A percentile compares a stretch with the other conserved stretches of the same genome.
Conservation (phyloP, 225 moss, liverwort and hornwort genomes). For the Asterella californica region DNA sequence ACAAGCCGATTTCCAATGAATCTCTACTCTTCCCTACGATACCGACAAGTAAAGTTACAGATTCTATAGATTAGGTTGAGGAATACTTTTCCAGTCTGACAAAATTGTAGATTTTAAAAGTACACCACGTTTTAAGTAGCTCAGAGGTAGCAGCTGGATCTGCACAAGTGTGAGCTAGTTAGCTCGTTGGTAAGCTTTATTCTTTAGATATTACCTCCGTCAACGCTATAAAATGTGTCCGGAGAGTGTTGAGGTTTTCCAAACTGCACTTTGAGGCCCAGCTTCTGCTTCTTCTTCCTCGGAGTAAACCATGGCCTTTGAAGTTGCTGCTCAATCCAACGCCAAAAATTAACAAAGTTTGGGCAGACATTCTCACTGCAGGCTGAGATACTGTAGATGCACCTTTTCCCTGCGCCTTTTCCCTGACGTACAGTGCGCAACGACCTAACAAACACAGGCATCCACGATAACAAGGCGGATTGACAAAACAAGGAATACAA, state of each 20-base stretch:
- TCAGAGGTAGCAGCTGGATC: not conserved
- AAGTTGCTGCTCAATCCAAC: constrained; percentile 26
- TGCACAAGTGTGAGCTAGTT: not conserved
- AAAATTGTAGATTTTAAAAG: not conserved
- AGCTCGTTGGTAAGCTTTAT: not conserved
- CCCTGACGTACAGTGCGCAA: constrained; percentile 4
- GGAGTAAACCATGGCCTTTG: constrained; percentile 10
- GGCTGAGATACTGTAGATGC: constrained; percentile 9
- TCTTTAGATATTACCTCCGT: constrained; percentile 16
- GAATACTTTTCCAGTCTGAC: not conserved
- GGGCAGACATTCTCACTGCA: not conserved
- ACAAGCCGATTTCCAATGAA: not conserved
- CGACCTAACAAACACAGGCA: constrained; percentile 8
- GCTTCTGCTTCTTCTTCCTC: constrained; percentile 17
- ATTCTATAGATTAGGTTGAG: not conserved
- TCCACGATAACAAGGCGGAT: not conserved
- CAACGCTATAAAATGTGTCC: constrained; percentile 11
- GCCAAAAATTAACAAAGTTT: constrained; percentile 20
- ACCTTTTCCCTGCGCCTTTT: not conserved
- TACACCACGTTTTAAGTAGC: not conserved
- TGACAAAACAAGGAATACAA: no score
- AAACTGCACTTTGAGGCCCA: constrained; percentile 22
- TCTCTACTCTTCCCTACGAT: not conserved
- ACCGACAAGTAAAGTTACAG: not conserved
- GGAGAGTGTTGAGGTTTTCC: constrained; percentile 21